These are phyloP conservation scores for Cystobasidium ongulense DNA, from an alignment of 768 basidiomycete genomes.

Conservation along the genomic window DNA sequence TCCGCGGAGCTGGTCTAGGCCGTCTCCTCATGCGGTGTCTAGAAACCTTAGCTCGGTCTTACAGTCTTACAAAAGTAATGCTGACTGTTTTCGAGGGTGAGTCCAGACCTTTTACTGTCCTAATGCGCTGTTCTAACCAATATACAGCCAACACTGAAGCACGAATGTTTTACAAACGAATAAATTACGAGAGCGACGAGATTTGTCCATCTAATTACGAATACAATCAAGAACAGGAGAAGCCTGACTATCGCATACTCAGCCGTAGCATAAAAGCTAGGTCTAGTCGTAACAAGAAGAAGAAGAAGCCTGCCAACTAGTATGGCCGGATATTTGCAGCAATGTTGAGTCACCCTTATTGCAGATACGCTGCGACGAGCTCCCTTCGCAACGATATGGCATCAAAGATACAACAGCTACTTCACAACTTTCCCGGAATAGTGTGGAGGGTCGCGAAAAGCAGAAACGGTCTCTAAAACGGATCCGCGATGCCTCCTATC, in stretches of 20 bases:
- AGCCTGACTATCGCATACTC: background rate
- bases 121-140: background rate
- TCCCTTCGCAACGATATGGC: too few species aligned
- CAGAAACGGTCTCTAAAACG: too few species aligned
- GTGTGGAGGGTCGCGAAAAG: too few species aligned
- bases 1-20: conserved; percentile 57
- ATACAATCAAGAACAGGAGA: background rate
- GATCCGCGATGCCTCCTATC: too few species aligned
- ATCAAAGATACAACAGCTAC: too few species aligned
- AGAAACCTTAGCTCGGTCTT: conserved; percentile 51
- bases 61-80: conserved; percentile 61
- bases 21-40: conserved; percentile 53
- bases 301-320: conserved; percentile 19
- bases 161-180: conserved; percentile 34
- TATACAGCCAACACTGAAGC: conserved; percentile 36
- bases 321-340: too few species aligned
- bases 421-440: too few species aligned
- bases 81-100: conserved; percentile 70
- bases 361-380: too few species aligned
- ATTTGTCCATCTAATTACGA: conserved; percentile 32
- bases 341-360: too few species aligned
- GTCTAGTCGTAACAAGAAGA: conserved; percentile 8
- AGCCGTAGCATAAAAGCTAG: background rate
- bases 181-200: conserved; percentile 36
- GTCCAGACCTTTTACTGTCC: conserved; percentile 28